phyloP scores from a whole-genome alignment of 1,139 yeast genomes.

The Saccharomyces hybrid region DNA sequence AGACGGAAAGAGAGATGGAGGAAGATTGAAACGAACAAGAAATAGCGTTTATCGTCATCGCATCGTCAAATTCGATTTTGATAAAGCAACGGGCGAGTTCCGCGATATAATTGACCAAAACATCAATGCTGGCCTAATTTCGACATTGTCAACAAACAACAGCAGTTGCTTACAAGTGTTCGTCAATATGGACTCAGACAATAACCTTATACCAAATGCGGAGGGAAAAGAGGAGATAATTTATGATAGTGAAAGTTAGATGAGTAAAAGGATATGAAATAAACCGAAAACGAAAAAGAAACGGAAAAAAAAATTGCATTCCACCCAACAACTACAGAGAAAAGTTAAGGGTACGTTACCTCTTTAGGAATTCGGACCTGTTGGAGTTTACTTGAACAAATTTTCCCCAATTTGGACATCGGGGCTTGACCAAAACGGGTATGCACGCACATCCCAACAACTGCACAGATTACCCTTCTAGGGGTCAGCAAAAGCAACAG shows the following conservation, averaged over 20 bases:
- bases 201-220: neutral
- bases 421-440: neutral
- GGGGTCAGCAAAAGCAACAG: neutral
- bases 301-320: neutral
- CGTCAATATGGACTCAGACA: neutral
- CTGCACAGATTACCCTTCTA: neutral
- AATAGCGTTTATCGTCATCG: neutral
- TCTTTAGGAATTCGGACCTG: neutral
- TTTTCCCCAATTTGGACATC: neutral
- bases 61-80: neutral
- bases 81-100: neutral
- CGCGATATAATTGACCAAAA: neutral
- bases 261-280: neutral
- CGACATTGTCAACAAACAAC: neutral
- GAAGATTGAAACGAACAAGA: neutral
- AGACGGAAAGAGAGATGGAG: neutral
- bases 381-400: neutral
- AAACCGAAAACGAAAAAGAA: neutral
- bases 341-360: neutral
- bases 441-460: neutral
- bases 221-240: slow-evolving; percentile 5
- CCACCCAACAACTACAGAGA: neutral
- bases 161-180: neutral
- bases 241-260: slow-evolving; percentile 8
- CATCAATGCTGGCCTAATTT: neutral